phyloP scores from a whole-genome alignment of 306 rosid genomes.

The Rubus parviflorus region DNA sequence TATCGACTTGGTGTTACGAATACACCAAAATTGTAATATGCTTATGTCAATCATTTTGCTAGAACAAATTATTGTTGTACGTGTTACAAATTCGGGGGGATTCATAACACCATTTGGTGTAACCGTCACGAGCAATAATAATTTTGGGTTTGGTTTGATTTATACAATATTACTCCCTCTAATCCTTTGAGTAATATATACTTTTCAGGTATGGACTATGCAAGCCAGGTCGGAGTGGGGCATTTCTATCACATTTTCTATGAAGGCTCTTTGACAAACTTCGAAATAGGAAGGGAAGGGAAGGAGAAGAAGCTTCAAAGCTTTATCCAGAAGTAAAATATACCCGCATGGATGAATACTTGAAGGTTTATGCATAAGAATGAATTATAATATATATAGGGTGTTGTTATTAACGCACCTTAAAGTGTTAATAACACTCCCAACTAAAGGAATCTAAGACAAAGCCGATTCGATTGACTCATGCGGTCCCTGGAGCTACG shows the following conservation, averaged over 20 bases:
- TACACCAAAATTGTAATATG: no score
- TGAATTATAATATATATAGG: background rate
- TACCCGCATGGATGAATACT: slow-evolving; percentile 67
- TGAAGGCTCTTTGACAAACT: slow-evolving; percentile 78
- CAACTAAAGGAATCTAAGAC: slow-evolving; percentile 62
- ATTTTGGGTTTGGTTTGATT: no score
- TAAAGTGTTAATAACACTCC: no score
- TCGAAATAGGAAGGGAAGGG: slow-evolving; percentile 61
- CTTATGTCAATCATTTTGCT: no score
- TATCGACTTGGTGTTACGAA: no score
- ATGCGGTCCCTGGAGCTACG: slow-evolving; percentile 90
- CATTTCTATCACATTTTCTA: slow-evolving; percentile 76
- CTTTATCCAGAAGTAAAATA: slow-evolving; percentile 83
- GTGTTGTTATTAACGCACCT: no score
- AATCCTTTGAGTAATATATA: slow-evolving; percentile 41
- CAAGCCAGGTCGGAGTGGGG: slow-evolving; percentile 56
- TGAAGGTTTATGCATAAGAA: slow-evolving; percentile 34
- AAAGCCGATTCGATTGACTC: slow-evolving; percentile 63
- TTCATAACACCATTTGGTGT: no score
- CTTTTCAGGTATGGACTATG: slow-evolving; percentile 49
- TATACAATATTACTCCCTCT: background rate
- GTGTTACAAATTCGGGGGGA: no score
- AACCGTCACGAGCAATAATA: no score
- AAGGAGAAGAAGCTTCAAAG: slow-evolving; percentile 75
- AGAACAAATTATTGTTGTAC: no score